Base-by-base conservation (phyloP, 106 monocot species). In the Agapanthus africanus region DNA sequence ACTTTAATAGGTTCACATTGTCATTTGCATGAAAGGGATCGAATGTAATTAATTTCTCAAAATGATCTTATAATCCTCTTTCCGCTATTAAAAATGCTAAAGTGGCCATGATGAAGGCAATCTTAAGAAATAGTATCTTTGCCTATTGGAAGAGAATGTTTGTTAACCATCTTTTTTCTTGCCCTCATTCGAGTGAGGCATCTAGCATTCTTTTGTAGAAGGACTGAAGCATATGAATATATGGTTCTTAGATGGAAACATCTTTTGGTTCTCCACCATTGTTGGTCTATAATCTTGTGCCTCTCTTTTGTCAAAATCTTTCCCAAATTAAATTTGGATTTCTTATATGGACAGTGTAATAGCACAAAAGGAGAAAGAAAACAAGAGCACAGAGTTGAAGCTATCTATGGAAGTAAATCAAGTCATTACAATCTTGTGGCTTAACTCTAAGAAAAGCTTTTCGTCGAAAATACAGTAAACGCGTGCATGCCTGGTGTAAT, bases 61-160 rank as follows among this genome's bases (percentile, higher is more conserved):
- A 30, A 27, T 30, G n/a, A 7, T 61, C n/a, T 61, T 61, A 61
- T 36, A 19, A 34, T 52, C 22, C 9, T 61, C 35, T 36, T 61
- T 36, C 32, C 32, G 5, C 33, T 31, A 59, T 59, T 36, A 33
- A 61, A 35, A 35, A 4, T 61, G 61, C 35, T 61, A 61, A 61
- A 61, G 61, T 33, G 7, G 61, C 35, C 35, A 36, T 35, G 61
- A n/a, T n/a, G n/a, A 18, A 4, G 30, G 23, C 36, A 18, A 36
- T 61, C 61, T 36, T 36, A 35, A 61, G 61, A 61, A n/a, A 61
- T 61, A 61, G 36, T 61, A 36, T 61, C 36, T 61, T 61, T 35
- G 61, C 11, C 33, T 14, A 34, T 4, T 7, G 34, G 14, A 25
- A 61, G 61, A 61, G 8, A n/a, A 36, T 33, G n/a, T 61, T 34